Percentiles rank a stretch among this genome's conserved stretches.
Conservation (phyloP, 495 filamentous ascomycete species). For the Usnea hakonensis region DNA sequence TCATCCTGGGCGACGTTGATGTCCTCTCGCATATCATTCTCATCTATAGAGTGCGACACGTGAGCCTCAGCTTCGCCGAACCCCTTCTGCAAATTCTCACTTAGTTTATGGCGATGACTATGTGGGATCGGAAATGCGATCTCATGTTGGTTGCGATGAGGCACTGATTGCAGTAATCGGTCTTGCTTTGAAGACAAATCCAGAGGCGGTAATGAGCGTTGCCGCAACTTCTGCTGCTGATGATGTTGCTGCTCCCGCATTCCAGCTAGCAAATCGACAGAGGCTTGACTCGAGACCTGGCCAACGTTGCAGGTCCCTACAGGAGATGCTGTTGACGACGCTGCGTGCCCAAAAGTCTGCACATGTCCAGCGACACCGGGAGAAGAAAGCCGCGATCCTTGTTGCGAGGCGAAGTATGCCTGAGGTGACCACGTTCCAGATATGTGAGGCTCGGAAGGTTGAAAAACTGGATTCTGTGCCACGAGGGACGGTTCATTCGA, state of each 20-base stretch:
- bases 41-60: slow-evolving; percentile 61
- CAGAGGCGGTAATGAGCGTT: slow-evolving; percentile 42
- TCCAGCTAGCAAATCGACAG: slow-evolving; percentile 14
- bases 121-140: slow-evolving; percentile 60
- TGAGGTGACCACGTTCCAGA: slow-evolving; percentile 44
- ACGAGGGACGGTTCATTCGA: slow-evolving; percentile 31
- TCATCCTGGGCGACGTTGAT: slow-evolving; percentile 44
- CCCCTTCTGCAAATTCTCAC: slow-evolving; percentile 71
- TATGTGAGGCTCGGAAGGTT: slow-evolving; percentile 15
- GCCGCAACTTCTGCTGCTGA: slow-evolving; percentile 34
- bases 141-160: slow-evolving; percentile 30
- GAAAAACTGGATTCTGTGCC: slow-evolving; percentile 38
- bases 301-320: background rate
- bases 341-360: slow-evolving; percentile 31
- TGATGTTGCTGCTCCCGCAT: slow-evolving; percentile 49
- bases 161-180: background rate
- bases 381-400: slow-evolving; percentile 46
- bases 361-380: slow-evolving; percentile 37
- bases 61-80: slow-evolving; percentile 74
- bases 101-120: slow-evolving; percentile 58
- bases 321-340: slow-evolving; percentile 2
- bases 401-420: slow-evolving; percentile 44
- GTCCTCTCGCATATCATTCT: slow-evolving; percentile 35
- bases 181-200: slow-evolving; percentile 25
- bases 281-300: slow-evolving; percentile 7